Evolutionary conservation across 2,329 filamentous ascomycete species (phyloP).

Genomic region (Aspergillus awamori): DNA sequence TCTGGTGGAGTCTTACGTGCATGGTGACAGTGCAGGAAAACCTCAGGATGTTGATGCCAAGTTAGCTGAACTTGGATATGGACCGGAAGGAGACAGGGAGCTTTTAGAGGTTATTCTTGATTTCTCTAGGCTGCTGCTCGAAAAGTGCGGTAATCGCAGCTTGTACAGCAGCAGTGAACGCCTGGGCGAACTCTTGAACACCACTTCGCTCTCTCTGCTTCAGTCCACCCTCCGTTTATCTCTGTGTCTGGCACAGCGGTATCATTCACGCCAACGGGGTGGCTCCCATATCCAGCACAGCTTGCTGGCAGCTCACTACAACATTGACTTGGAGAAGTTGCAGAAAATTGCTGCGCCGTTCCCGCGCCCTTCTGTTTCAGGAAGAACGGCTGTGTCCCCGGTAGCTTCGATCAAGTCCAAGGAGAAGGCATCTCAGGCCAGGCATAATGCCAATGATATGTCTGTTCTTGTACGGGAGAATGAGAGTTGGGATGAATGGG

Average conservation of each 20-base stretch:
- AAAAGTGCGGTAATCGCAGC: slow-evolving; percentile 95
- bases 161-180: slow-evolving; percentile 93
- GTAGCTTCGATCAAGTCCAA: slow-evolving; percentile 70
- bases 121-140: slow-evolving; percentile 84
- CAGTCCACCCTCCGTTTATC: slow-evolving; percentile 77
- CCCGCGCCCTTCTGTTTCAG: slow-evolving; percentile 65
- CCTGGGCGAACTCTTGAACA: slow-evolving; percentile 85
- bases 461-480: slow-evolving; percentile 68
- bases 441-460: slow-evolving; percentile 81
- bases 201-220: slow-evolving; percentile 77
- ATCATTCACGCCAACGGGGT: slow-evolving; percentile 82
- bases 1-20: slow-evolving; percentile 50
- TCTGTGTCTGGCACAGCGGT: slow-evolving; percentile 86
- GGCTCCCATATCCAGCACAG: slow-evolving; percentile 69
- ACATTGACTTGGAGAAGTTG: slow-evolving; percentile 73
- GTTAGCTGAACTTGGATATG: slow-evolving; percentile 65
- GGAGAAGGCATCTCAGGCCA: slow-evolving; percentile 62
- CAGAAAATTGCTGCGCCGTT: slow-evolving; percentile 84
- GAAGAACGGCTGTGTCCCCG: slow-evolving; percentile 55
- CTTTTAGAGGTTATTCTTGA: slow-evolving; percentile 77
- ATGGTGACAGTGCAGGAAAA: slow-evolving; percentile 62
- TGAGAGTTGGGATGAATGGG: slow-evolving; percentile 73
- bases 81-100: slow-evolving; percentile 74
- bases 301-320: slow-evolving; percentile 81
- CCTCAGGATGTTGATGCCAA: slow-evolving; percentile 57